phyloP scores from a whole-genome alignment of 1,139 yeast genomes.

The Taphrina sp. region DNA sequence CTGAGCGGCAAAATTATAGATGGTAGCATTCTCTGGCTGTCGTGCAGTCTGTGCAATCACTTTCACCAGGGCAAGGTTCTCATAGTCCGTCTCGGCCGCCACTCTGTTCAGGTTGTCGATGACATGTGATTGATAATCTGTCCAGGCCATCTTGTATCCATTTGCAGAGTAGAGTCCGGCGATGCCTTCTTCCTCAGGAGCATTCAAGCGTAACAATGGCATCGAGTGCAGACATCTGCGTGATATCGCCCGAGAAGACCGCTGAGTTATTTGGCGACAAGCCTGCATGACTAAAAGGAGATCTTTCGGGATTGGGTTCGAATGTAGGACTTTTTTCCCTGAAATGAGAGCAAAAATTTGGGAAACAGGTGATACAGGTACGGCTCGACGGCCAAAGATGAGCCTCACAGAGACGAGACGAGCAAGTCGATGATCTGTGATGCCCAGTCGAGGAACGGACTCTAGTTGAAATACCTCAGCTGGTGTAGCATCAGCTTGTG shows the following conservation, averaged over 20 bases:
- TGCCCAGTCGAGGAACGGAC: no score
- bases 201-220: constrained; percentile 12
- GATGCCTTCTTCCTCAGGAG: constrained; percentile 41
- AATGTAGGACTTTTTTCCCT: no score
- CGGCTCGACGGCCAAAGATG: no score
- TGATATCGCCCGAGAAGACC: background rate
- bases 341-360: no score
- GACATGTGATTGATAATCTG: constrained; percentile 68
- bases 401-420: no score
- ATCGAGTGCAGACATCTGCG: constrained; percentile 20
- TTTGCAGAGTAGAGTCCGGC: constrained; percentile 66
- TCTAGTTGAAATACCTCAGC: no score
- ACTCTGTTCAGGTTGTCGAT: constrained; percentile 43
- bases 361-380: no score
- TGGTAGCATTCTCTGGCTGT: constrained; percentile 63
- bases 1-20: constrained; percentile 86
- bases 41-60: constrained; percentile 71
- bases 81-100: constrained; percentile 37
- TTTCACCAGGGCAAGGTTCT: constrained; percentile 45
- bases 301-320: no score
- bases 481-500: no score
- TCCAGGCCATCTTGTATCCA: constrained; percentile 77
- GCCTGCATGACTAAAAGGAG: no score
- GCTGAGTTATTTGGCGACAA: background rate
- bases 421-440: no score